Evolutionary conservation across 164 flowering plant genomes (phyloP).

Genomic region (Cinnamomum micranthum): DNA sequence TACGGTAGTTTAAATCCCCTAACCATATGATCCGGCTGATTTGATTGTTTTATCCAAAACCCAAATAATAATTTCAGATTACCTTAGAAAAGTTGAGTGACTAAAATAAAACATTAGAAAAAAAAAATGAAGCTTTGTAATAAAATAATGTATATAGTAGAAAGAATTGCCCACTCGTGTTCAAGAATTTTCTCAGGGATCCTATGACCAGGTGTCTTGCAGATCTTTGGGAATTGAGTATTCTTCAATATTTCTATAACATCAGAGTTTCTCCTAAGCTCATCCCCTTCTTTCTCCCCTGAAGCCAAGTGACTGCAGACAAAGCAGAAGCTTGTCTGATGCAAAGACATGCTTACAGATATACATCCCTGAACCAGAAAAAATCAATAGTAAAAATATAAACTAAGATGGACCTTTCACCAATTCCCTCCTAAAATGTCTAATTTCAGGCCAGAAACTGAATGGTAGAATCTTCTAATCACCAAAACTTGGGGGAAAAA

Average conservation of each 20-base stretch:
- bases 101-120: background rate
- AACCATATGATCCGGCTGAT: constrained; percentile 76
- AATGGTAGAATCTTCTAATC: too few relatives aligned
- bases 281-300: constrained; percentile 90
- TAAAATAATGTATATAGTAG: background rate
- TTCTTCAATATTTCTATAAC: constrained; percentile 66
- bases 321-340: constrained; percentile 77
- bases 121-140: too few relatives aligned
- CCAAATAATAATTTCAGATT: too few relatives aligned
- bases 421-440: too few relatives aligned
- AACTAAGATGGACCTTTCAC: background rate
- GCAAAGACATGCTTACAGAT: constrained; percentile 66
- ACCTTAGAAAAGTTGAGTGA: background rate
- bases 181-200: constrained; percentile 68
- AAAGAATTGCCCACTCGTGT: constrained; percentile 59
- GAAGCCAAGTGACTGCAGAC: constrained; percentile 88
- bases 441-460: too few relatives aligned
- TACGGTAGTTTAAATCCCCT: constrained; percentile 85
- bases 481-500: too few relatives aligned
- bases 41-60: background rate
- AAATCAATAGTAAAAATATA: background rate
- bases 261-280: constrained; percentile 65
- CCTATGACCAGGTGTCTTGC: constrained; percentile 38
- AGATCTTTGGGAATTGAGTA: constrained; percentile 62
- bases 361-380: constrained; percentile 64